These are phyloP conservation scores for Reutealis trisperma DNA, from an alignment of 345 rosid species.

Conservation along the genomic window DNA sequence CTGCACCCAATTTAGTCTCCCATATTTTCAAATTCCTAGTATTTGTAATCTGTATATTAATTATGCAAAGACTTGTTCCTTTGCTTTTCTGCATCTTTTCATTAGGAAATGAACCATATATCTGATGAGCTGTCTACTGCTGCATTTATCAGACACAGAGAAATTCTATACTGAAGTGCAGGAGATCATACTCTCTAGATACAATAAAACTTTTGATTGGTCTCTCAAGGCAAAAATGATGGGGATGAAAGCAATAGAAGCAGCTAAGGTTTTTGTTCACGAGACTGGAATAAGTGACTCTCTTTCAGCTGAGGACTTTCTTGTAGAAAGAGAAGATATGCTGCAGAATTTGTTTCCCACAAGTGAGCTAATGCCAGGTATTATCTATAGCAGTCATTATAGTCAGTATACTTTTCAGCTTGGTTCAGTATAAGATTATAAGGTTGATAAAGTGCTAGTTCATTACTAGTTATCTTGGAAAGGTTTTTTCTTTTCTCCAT, in stretches of 20 bases:
- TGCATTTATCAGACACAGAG: constrained; percentile 68
- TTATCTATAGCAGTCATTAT: not conserved
- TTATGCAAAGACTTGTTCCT: not conserved
- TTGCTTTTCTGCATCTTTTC: not conserved
- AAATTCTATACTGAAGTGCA: constrained; percentile 89
- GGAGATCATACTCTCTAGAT: constrained; percentile 79
- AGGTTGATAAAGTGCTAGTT: not conserved
- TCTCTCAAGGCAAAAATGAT: constrained; percentile 93
- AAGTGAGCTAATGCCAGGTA: constrained; percentile 89
- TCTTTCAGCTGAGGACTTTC: constrained; percentile 80
- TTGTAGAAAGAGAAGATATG: constrained; percentile 81
- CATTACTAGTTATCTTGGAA: no score
- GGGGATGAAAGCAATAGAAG: constrained; percentile 90
- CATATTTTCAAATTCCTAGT: not conserved
- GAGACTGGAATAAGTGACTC: constrained; percentile 81
- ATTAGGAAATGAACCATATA: not conserved
- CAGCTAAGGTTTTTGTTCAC: constrained; percentile 75
- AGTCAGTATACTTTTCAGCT: not conserved
- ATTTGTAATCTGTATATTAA: not conserved
- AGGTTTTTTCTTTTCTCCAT: no score
- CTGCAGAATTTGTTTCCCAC: constrained; percentile 69
- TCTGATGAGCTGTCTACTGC: constrained; percentile 10
- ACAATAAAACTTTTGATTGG: constrained; percentile 87
- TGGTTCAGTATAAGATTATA: no score
- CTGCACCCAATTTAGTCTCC: not conserved